These are phyloP conservation scores for Dunaliella sp. DNA, from an alignment of 139 green algal genomes.

Conservation along the genomic window DNA sequence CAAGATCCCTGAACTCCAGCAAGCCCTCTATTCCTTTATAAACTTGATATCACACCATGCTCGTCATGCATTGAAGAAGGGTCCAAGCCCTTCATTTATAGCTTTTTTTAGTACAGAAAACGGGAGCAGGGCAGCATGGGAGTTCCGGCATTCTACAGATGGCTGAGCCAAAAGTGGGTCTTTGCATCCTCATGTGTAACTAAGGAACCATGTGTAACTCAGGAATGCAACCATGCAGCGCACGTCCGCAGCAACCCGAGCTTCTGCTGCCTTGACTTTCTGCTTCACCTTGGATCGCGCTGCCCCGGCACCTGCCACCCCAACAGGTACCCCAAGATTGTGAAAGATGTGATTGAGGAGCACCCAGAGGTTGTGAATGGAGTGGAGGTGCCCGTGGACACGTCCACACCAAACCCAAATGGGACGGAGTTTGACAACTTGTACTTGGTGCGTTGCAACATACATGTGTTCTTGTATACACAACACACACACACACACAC, in stretches of 20 bases:
- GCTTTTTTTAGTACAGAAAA: no score
- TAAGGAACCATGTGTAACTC: no score
- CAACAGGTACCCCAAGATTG: conserved; percentile 91
- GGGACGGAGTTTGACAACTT: conserved; percentile 98
- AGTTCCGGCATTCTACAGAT: conserved; percentile 97
- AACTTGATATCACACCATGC: no score
- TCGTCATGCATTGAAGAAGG: no score
- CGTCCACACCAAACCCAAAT: conserved; percentile 90
- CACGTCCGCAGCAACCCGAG: not conserved
- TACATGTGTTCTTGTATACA: no score
- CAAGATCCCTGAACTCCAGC: no score
- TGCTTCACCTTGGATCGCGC: not conserved
- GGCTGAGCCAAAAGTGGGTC: conserved; percentile 77
- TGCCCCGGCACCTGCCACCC: not conserved
- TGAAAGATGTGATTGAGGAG: conserved; percentile 92
- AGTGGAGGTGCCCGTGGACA: conserved; percentile 86
- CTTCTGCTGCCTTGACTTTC: not conserved
- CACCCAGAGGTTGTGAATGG: conserved; percentile 69
- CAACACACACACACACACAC: not conserved
- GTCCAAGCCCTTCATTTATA: no score
- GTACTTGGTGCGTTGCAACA: conserved; percentile 77
- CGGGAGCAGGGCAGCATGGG: conserved; percentile 81
- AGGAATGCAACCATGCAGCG: no score
- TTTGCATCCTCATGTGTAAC: no score
- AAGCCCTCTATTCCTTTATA: no score